phyloP scores from a whole-genome alignment of 441 rosid species.

The Adansonia grandidieri region DNA sequence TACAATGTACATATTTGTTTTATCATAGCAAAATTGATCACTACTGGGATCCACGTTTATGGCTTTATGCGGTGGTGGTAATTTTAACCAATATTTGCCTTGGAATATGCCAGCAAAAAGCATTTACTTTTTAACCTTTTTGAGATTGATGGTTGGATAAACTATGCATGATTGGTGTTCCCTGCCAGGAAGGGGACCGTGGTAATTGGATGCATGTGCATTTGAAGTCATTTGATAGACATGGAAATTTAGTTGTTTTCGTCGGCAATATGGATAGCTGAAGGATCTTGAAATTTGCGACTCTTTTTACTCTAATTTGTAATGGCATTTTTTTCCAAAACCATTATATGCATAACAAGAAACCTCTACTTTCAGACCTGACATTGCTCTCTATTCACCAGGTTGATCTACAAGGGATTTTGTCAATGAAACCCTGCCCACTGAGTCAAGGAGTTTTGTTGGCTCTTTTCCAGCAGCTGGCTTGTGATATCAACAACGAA shows the following conservation, averaged over 20 bases:
- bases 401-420: slow-evolving; percentile 65
- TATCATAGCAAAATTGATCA: background rate
- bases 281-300: background rate
- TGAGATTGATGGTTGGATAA: background rate
- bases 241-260: background rate
- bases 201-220: background rate
- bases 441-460: slow-evolving; percentile 79
- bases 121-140: background rate
- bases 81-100: background rate
- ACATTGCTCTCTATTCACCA: slow-evolving; percentile 27
- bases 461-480: slow-evolving; percentile 75
- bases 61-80: background rate
- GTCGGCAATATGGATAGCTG: slow-evolving; percentile 4
- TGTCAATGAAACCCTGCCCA: slow-evolving; percentile 51
- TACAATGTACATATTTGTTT: background rate
- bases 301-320: background rate
- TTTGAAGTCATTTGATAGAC: background rate
- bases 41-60: background rate
- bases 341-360: background rate
- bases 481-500: slow-evolving; percentile 66
- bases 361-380: slow-evolving; percentile 12
- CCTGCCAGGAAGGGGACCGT: background rate
- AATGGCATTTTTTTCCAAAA: background rate
- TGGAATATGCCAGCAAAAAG: background rate
- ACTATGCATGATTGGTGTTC: background rate